Evolutionary conservation across 495 filamentous ascomycete genomes (phyloP).

Genomic region (Staphylotrichum longicolle): DNA sequence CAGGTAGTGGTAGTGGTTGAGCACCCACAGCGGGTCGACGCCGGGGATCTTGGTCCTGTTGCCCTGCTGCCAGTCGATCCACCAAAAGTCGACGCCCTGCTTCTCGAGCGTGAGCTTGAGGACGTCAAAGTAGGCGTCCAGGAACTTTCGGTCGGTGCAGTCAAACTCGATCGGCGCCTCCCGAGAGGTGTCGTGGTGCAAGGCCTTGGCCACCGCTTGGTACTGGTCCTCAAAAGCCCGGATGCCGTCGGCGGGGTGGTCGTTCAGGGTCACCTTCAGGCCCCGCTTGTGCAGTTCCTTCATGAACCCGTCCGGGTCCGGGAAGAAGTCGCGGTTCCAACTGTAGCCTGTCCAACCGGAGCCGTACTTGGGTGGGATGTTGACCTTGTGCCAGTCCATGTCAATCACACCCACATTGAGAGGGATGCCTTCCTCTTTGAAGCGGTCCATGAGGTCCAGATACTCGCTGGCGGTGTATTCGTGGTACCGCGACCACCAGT

Average conservation of each 20-base stretch:
- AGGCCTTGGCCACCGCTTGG: conserved; percentile 47
- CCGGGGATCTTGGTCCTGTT: conserved; percentile 49
- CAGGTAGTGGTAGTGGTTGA: conserved; percentile 61
- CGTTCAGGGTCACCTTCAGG: conserved; percentile 53
- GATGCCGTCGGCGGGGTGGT: conserved; percentile 57
- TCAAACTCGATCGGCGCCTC: conserved; percentile 55
- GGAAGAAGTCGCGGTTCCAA: conserved; percentile 57
- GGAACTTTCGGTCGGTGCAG: conserved; percentile 48
- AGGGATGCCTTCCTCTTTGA: conserved; percentile 48
- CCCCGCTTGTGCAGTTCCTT: conserved; percentile 43
- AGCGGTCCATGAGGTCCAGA: conserved; percentile 50
- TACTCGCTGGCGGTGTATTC: conserved; percentile 52
- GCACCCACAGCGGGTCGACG: conserved; percentile 60
- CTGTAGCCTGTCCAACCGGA: conserved; percentile 62
- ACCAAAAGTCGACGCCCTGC: conserved; percentile 57
- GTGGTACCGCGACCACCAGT: conserved; percentile 64
- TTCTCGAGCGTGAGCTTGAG: conserved; percentile 51
- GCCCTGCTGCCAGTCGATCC: conserved; percentile 66
- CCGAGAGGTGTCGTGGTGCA: conserved; percentile 44
- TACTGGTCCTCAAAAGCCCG: conserved; percentile 54
- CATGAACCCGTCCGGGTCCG: conserved; percentile 47
- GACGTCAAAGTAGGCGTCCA: conserved; percentile 58
- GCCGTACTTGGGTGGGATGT: conserved; percentile 32
- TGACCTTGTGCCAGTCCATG: conserved; percentile 62
- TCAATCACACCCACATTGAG: conserved; percentile 56